Base-by-base conservation (phyloP, 768 basidiomycete species). In the Termitomyces sp. region DNA sequence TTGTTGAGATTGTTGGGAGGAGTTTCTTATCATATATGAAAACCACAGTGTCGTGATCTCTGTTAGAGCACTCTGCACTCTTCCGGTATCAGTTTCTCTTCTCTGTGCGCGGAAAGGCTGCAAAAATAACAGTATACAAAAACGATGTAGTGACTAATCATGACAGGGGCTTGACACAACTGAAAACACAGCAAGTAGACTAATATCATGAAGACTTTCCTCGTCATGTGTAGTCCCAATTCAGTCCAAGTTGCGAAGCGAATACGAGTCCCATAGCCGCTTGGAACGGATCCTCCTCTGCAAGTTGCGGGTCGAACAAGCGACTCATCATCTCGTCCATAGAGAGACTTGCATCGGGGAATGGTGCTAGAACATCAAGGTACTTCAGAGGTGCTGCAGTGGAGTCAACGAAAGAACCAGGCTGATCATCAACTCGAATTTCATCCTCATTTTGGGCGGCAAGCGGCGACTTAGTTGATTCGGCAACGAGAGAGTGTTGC, bases 181-280 rank as follows among this genome's bases (percentile, higher is more conserved):
- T n/a, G 26, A 45, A 69, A 67, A 50, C 70, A 72, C 33, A 47
- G 54, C 16, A 46, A 48, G 7, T 16, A 55, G 5, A 36, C 49
- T 20, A 24, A 2, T 14, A 3, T 12, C 24, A 26, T 12, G n/a
- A 32, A 51, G 49, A 51, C 33, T 26, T 51, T 9, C 32, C 18
- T 52, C 12, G 24, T 56, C 45, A 58, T 42, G 49, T 22, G 52
- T 60, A 67, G 33, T 70, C 61, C 73, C 74, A 75, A 24, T 61
- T 18, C 46, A 75, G 60, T 5, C 78, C 78, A 53, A 75, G 69
- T 54, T 70, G 69, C 16, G 75, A 73, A 56, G 77, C 64, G 48
- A 76, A 70, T 6, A 76, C 71, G 32, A 80, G 65, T 22, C 77
- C 77, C 77, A 81, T 80, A 9, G 80, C 74, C n/a, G 75, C 77